Evolutionary conservation across 83 land plant genomes (phyloP).

Genomic region (Larix sibirica): DNA sequence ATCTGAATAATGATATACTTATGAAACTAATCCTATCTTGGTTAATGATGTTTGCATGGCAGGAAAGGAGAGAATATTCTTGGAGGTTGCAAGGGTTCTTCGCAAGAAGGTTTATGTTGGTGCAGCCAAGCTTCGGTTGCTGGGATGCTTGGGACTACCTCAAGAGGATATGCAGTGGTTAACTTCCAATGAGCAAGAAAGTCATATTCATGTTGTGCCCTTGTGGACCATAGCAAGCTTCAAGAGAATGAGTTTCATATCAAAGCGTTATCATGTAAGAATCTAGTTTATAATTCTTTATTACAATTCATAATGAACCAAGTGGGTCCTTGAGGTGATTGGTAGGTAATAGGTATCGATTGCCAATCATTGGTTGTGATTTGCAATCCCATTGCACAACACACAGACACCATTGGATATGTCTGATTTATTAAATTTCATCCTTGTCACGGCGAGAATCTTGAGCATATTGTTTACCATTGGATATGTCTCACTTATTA

Average conservation of each 20-base stretch:
- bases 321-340: neutral
- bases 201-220: constrained; percentile 95
- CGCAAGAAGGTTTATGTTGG: constrained; percentile 84
- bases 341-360: neutral
- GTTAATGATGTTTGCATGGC: constrained; percentile 2
- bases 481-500: no score
- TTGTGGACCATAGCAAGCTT: constrained; percentile 96
- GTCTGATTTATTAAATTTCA: no score
- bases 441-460: no score
- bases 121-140: constrained; percentile 70
- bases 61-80: constrained; percentile 95
- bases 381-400: neutral
- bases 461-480: no score
- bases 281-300: neutral
- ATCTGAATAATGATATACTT: no score
- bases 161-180: constrained; percentile 86
- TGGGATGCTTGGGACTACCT: constrained; percentile 73
- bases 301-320: neutral
- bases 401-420: neutral
- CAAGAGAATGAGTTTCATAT: constrained; percentile 81
- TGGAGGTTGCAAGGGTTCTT: constrained; percentile 87
- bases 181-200: constrained; percentile 85
- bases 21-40: neutral
- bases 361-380: neutral
- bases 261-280: constrained; percentile 82